Conservation (phyloP, 1,139 yeast genomes). For the Nakaseomyces delphensis region DNA sequence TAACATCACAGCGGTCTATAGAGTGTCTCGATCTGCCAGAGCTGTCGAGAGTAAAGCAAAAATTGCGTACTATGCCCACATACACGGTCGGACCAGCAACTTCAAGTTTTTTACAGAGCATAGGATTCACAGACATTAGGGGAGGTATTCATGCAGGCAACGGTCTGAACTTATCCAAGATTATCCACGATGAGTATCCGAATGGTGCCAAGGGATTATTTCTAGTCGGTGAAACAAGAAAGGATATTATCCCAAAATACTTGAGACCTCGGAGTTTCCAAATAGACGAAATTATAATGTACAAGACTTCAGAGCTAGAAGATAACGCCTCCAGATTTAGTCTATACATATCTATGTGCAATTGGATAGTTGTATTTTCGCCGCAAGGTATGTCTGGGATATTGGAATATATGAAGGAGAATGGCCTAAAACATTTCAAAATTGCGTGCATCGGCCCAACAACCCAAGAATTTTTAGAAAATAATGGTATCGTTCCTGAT, state of each 20-base stretch:
- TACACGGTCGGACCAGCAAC: constrained; percentile 96
- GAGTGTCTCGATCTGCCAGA: constrained; percentile 49
- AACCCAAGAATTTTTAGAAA: constrained; percentile 54
- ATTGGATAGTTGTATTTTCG: constrained; percentile 81
- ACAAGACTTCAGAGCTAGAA: constrained; percentile 49
- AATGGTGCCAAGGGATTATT: constrained; percentile 38
- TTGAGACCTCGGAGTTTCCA: constrained; percentile 39
- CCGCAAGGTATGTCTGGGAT: constrained; percentile 77
- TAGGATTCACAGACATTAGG: constrained; percentile 60
- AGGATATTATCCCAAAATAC: constrained; percentile 68
- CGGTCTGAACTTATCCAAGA: constrained; percentile 60
- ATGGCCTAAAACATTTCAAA: constrained; percentile 25
- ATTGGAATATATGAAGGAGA: constrained; percentile 38
- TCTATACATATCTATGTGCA: constrained; percentile 11
- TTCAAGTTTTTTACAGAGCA: constrained; percentile 42
- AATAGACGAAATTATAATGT: constrained; percentile 59
- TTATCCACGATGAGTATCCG: constrained; percentile 42
- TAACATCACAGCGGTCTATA: constrained; percentile 91
- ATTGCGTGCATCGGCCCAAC: constrained; percentile 93
- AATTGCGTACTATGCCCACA: constrained; percentile 43
- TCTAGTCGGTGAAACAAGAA: constrained; percentile 78
- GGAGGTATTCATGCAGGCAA: constrained; percentile 81
- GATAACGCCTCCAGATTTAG: constrained; percentile 40
- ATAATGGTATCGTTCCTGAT: constrained; percentile 47
- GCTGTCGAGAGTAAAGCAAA: constrained; percentile 13